Evolutionary conservation across 164 flowering plant genomes (phyloP).

Genomic region (Aristolochia contorta): DNA sequence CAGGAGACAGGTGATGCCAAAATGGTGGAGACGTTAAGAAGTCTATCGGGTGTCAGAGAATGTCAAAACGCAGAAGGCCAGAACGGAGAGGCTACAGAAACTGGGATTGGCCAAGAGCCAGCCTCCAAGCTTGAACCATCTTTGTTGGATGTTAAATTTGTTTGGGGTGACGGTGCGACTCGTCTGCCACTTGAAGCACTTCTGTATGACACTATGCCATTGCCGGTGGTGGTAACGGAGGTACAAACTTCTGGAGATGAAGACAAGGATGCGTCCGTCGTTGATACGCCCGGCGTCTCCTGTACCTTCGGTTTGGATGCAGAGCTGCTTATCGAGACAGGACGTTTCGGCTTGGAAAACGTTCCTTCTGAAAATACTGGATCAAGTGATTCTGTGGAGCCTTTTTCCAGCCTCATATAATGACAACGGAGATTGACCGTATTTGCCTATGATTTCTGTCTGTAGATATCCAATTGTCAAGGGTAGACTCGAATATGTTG

Average conservation of each 20-base stretch:
- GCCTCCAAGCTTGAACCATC: slow-evolving; percentile 41
- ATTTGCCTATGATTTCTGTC: too few species aligned
- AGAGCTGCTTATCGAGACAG: background rate
- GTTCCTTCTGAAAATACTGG: background rate
- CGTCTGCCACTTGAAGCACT: slow-evolving; percentile 42
- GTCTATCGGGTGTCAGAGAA: background rate
- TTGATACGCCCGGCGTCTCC: background rate
- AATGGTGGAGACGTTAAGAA: too few species aligned
- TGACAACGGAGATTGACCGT: too few species aligned
- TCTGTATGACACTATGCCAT: slow-evolving; percentile 11
- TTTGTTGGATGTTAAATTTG: slow-evolving; percentile 56
- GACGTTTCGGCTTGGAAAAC: background rate
- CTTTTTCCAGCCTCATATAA: background rate
- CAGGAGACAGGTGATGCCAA: too few species aligned
- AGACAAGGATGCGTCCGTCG: background rate
- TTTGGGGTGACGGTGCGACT: slow-evolving; percentile 9
- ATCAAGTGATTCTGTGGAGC: background rate
- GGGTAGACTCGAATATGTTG: too few species aligned
- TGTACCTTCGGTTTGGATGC: background rate
- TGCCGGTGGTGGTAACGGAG: background rate
- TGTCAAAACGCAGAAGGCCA: background rate
- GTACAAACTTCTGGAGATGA: background rate
- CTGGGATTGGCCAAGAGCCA: slow-evolving; percentile 2
- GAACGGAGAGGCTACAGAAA: background rate
- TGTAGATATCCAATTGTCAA: too few species aligned